These are phyloP conservation scores for Microcyclosporella mali DNA, from an alignment of 2,329 filamentous ascomycete genomes.

Conservation along the genomic window DNA sequence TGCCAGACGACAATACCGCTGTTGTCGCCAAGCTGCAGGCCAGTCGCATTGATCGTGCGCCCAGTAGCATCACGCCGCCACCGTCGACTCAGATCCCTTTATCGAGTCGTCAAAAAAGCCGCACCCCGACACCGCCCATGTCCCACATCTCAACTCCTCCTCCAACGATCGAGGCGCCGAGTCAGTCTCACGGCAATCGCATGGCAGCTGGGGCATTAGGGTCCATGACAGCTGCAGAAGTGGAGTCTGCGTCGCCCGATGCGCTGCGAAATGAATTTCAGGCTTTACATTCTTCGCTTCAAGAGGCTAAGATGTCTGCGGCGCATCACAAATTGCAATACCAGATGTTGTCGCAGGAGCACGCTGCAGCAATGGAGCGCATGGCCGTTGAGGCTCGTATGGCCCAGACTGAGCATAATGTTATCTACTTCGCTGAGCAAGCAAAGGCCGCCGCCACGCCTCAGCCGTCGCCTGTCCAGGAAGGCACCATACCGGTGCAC, in stretches of 20 bases:
- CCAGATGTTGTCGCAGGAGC: conserved; percentile 75
- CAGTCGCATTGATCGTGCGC: conserved; percentile 28
- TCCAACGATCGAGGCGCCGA: conserved; percentile 32
- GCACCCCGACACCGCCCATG: conserved; percentile 48
- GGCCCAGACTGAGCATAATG: conserved; percentile 80
- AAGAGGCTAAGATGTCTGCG: conserved; percentile 70
- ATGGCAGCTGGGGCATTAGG: conserved; percentile 12
- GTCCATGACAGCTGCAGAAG: conserved; percentile 44
- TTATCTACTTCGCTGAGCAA: conserved; percentile 68
- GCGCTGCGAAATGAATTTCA: conserved; percentile 51
- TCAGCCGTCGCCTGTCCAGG: conserved; percentile 42
- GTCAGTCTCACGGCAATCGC: conserved; percentile 12
- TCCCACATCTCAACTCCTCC: conserved; percentile 46
- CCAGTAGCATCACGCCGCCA: conserved; percentile 51
- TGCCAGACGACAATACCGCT: conserved; percentile 37
- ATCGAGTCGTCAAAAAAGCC: conserved; percentile 31
- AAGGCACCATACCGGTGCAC: conserved; percentile 34
- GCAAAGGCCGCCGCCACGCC: conserved; percentile 48
- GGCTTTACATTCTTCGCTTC: conserved; percentile 47
- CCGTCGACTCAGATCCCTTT: conserved; percentile 53
- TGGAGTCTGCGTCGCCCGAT: conserved; percentile 46
- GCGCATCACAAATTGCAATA: conserved; percentile 89
- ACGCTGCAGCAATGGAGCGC: conserved; percentile 75
- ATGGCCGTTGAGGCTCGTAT: conserved; percentile 89
- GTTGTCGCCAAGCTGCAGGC: conserved; percentile 18